Conservation (phyloP, 257 asterid species). For the Primulina eburnea region DNA sequence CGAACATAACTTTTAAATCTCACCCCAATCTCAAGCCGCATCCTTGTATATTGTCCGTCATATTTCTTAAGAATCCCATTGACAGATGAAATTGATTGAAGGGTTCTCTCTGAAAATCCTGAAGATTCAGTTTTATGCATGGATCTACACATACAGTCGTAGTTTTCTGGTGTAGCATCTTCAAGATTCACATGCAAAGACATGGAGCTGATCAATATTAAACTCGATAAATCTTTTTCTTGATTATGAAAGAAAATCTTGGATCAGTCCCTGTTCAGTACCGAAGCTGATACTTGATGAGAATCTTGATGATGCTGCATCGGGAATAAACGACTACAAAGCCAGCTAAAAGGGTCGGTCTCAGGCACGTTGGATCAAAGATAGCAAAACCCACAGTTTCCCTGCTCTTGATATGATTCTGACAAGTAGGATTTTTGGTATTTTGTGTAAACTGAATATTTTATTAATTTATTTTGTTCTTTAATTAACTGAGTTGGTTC, state of each 20-base stretch:
- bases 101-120: slow-evolving; percentile 17
- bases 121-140: slow-evolving; percentile 16
- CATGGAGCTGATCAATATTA: not conserved
- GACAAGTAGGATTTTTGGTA: slow-evolving; percentile 3
- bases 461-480: not conserved
- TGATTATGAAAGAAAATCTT: not conserved
- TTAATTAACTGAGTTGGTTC: not conserved
- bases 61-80: not conserved
- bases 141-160: slow-evolving; percentile 41
- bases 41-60: not conserved
- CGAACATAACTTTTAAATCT: slow-evolving; percentile 1
- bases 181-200: slow-evolving; percentile 51
- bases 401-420: slow-evolving; percentile 13
- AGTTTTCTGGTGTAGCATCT: slow-evolving; percentile 53
- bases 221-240: not conserved
- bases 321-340: slow-evolving; percentile 48
- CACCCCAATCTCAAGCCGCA: not conserved
- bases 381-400: not conserved
- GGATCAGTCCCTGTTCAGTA: not conserved
- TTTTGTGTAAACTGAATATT: slow-evolving; percentile 8
- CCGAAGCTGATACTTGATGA: slow-evolving; percentile 25
- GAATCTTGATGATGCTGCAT: slow-evolving; percentile 71
- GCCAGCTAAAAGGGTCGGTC: slow-evolving; percentile 6
- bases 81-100: not conserved
- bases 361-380: not conserved